A percentile compares a stretch with the other conserved stretches of the same genome.
phyloP scores from a whole-genome alignment of 768 basidiomycete genomes.

The Ramaria sp. region DNA sequence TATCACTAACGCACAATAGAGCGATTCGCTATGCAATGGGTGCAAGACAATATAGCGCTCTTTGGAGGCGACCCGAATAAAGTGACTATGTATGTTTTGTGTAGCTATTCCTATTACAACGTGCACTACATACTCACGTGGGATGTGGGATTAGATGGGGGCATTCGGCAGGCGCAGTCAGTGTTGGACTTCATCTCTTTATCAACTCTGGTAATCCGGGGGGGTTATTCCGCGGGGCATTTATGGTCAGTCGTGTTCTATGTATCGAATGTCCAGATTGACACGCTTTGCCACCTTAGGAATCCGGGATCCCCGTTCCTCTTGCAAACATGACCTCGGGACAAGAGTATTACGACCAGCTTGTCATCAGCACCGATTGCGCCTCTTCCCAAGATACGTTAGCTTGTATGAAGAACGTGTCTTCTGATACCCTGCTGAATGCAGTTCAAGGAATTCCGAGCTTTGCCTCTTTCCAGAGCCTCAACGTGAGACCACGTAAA shows the following conservation, averaged over 20 bases:
- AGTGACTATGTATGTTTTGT: conserved; percentile 2
- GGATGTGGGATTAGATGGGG: conserved; percentile 32
- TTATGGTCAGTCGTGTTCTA: conserved; percentile 26
- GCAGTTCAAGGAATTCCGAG: conserved; percentile 31
- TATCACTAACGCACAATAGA: neutral
- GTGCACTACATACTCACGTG: neutral
- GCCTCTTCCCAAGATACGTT: conserved; percentile 28
- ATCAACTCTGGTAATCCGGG: conserved; percentile 34
- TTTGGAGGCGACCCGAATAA: conserved; percentile 26
- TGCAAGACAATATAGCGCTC: conserved; percentile 23
- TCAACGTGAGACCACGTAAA: neutral
- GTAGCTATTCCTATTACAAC: neutral
- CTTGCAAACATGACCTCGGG: conserved; percentile 32
- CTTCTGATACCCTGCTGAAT: conserved; percentile 25
- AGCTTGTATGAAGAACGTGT: conserved; percentile 29
- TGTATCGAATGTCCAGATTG: neutral
- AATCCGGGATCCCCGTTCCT: conserved; percentile 37
- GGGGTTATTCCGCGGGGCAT: conserved; percentile 36
- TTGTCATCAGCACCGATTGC: conserved; percentile 34
- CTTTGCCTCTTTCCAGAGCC: conserved; percentile 22
- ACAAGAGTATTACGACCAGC: conserved; percentile 33
- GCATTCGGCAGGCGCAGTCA: conserved; percentile 48
- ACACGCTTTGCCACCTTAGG: neutral
- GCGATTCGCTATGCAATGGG: conserved; percentile 24
- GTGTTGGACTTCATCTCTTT: conserved; percentile 40